phyloP scores from a whole-genome alignment of 352 stramenopile species.

The Phytophthora palmivora region DNA sequence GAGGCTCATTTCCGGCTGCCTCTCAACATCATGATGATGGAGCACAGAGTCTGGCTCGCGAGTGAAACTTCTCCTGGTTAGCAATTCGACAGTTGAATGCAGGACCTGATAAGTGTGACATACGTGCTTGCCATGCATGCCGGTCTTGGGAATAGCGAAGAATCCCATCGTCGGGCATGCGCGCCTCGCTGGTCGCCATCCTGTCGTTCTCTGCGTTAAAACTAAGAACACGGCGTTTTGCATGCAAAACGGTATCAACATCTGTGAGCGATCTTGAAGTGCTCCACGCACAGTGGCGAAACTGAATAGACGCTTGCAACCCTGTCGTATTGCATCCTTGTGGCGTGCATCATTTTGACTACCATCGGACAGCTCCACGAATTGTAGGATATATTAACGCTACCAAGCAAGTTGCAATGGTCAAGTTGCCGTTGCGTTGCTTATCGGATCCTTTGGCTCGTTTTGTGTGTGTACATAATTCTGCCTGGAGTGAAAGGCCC shows the following conservation, averaged over 20 bases:
- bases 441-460: slow-evolving; percentile 15
- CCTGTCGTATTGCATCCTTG: no score
- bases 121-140: slow-evolving; percentile 3
- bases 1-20: slow-evolving; percentile 10
- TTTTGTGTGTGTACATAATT: slow-evolving; percentile 26
- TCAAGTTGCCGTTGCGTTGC: slow-evolving; percentile 16
- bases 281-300: no score
- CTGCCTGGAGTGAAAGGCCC: no score
- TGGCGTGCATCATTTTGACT: no score
- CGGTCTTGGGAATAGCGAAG: slow-evolving; percentile 9
- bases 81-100: slow-evolving; percentile 9
- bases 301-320: no score
- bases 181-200: background rate
- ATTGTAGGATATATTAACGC: no score
- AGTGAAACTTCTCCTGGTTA: slow-evolving; percentile 45
- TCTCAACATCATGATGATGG: slow-evolving; percentile 35
- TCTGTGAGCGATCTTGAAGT: no score
- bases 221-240: slow-evolving; percentile 5
- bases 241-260: background rate
- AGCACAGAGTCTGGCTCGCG: slow-evolving; percentile 13
- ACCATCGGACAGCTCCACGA: no score
- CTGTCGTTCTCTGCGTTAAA: slow-evolving; percentile 12
- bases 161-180: slow-evolving; percentile 10
- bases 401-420: background rate
- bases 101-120: background rate